A percentile compares a stretch with the other conserved stretches of the same genome.
These are phyloP conservation scores for Neoascochyta sp. DNA, from an alignment of 2,329 filamentous ascomycete species.

Conservation along the genomic window DNA sequence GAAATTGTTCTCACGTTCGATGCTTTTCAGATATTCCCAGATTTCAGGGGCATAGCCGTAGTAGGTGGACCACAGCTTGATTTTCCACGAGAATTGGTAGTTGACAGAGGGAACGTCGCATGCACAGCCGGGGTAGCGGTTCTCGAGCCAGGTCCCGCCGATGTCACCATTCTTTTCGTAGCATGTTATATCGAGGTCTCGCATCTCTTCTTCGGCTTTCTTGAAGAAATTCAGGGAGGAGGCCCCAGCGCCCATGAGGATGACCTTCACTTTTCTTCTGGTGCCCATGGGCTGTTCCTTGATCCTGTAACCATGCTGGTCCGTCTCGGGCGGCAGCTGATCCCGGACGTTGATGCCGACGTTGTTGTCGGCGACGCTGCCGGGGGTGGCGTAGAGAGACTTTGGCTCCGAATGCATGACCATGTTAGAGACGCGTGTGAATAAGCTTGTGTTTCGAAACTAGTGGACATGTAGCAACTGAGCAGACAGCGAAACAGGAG, in stretches of 20 bases:
- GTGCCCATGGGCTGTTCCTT: slow-evolving; percentile 45
- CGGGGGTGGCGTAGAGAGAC: slow-evolving; percentile 13
- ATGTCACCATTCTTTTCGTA: slow-evolving; percentile 43
- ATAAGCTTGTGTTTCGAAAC: too few species aligned
- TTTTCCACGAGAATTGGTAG: slow-evolving; percentile 50
- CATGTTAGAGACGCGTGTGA: too few species aligned
- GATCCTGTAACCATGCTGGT: slow-evolving; percentile 43
- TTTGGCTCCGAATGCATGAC: slow-evolving; percentile 18
- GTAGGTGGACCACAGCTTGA: slow-evolving; percentile 42
- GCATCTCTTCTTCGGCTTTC: slow-evolving; percentile 43
- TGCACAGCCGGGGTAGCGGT: slow-evolving; percentile 42
- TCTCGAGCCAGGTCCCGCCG: slow-evolving; percentile 44
- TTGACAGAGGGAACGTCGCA: slow-evolving; percentile 28
- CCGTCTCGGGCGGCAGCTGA: slow-evolving; percentile 33
- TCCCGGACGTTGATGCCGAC: slow-evolving; percentile 25
- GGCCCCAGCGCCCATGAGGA: slow-evolving; percentile 45
- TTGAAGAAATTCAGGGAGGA: slow-evolving; percentile 44
- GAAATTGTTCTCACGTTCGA: slow-evolving; percentile 34
- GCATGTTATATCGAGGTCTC: slow-evolving; percentile 39
- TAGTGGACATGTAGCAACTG: too few species aligned
- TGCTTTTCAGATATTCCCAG: slow-evolving; percentile 47
- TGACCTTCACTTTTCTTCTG: slow-evolving; percentile 39
- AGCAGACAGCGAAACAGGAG: too few species aligned
- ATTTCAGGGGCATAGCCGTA: slow-evolving; percentile 50
- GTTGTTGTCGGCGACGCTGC: slow-evolving; percentile 24